phyloP scores from a whole-genome alignment of 495 filamentous ascomycete species.

The Annulohypoxylon stygium region DNA sequence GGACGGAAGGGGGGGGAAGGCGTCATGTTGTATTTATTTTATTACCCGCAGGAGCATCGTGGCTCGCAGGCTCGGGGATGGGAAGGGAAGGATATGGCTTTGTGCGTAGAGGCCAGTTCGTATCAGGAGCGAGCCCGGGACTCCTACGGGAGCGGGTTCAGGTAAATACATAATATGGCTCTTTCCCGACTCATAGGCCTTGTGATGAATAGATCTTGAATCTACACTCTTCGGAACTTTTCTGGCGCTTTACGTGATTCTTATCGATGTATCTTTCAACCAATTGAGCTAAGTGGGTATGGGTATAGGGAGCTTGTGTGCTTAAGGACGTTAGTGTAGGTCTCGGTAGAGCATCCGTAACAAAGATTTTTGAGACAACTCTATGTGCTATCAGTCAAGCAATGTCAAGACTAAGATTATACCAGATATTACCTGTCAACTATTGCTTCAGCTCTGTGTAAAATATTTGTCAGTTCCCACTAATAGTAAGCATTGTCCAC shows the following conservation, averaged over 20 bases:
- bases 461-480: too few relatives aligned
- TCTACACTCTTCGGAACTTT: conserved; percentile 14
- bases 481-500: too few relatives aligned
- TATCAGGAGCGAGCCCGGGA: conserved; percentile 23
- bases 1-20: conserved; percentile 6
- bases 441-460: neutral
- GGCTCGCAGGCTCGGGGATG: conserved; percentile 2
- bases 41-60: conserved; percentile 22
- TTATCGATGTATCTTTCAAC: neutral
- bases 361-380: neutral
- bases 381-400: neutral
- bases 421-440: neutral
- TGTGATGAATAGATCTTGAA: conserved; percentile 20
- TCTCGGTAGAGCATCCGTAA: neutral
- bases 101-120: conserved; percentile 23
- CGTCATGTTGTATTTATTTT: conserved; percentile 37
- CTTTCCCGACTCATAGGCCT: conserved; percentile 19
- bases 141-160: conserved; percentile 17
- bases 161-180: conserved; percentile 51
- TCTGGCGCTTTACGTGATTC: conserved; percentile 8
- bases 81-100: conserved; percentile 19
- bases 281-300: neutral
- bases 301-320: neutral
- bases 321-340: neutral
- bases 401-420: neutral